A percentile compares a stretch with the other conserved stretches of the same genome.
phyloP scores from a whole-genome alignment of 352 stramenopile genomes.

The Globisporangium canariense region DNA sequence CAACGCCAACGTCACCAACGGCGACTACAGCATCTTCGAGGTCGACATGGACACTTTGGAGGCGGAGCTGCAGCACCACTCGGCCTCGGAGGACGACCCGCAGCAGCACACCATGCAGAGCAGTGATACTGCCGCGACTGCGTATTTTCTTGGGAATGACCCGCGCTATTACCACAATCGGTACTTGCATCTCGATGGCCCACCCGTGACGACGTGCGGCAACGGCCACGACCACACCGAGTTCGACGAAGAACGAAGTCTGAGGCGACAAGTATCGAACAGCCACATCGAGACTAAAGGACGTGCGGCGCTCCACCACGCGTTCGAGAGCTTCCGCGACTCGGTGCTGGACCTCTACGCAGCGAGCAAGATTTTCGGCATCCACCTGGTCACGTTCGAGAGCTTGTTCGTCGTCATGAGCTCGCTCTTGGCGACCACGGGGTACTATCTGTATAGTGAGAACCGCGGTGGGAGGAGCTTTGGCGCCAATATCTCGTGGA shows the following conservation, averaged over 20 bases:
- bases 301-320: slow-evolving; percentile 22
- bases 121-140: slow-evolving; percentile 13
- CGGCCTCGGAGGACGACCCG: slow-evolving; percentile 2
- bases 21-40: not conserved
- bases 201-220: slow-evolving; percentile 14
- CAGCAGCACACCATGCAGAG: slow-evolving; percentile 13
- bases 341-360: slow-evolving; percentile 76
- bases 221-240: slow-evolving; percentile 23
- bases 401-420: slow-evolving; percentile 64
- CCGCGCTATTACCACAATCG: slow-evolving; percentile 6
- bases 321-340: slow-evolving; percentile 48
- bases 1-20: not conserved
- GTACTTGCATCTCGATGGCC: slow-evolving; percentile 12
- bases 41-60: slow-evolving; percentile 13
- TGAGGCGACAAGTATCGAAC: slow-evolving; percentile 15
- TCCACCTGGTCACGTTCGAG: slow-evolving; percentile 79
- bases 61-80: slow-evolving; percentile 8
- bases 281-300: slow-evolving; percentile 13
- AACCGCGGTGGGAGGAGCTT: slow-evolving; percentile 37
- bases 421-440: slow-evolving; percentile 55
- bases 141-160: slow-evolving; percentile 14
- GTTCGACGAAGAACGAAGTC: slow-evolving; percentile 11
- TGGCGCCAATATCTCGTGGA: slow-evolving; percentile 83
- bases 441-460: slow-evolving; percentile 63
- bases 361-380: slow-evolving; percentile 67